Evolutionary conservation across 2,329 filamentous ascomycete species (phyloP).

Genomic region (Curvularia sp.): DNA sequence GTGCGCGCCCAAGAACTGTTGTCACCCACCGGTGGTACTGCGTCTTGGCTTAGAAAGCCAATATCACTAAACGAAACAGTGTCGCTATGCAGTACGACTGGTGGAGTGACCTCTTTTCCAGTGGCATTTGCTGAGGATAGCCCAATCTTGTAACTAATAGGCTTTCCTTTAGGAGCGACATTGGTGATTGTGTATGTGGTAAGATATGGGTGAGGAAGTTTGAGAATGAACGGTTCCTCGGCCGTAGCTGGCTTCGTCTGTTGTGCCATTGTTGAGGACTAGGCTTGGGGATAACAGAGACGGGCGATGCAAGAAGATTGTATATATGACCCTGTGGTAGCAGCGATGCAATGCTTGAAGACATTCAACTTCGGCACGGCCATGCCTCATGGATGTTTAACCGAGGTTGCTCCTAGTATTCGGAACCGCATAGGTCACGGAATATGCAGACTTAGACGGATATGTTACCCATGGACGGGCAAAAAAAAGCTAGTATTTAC

Average conservation of each 20-base stretch:
- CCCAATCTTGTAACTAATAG: slow-evolving; percentile 30
- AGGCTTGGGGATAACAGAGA: slow-evolving; percentile 6
- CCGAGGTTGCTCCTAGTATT: slow-evolving; percentile 36
- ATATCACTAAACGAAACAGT: slow-evolving; percentile 42
- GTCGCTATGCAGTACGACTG: slow-evolving; percentile 39
- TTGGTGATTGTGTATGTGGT: slow-evolving; percentile 45
- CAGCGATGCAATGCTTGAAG: slow-evolving; percentile 19
- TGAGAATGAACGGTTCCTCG: slow-evolving; percentile 39
- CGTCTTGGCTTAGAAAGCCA: slow-evolving; percentile 33
- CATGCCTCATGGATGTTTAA: slow-evolving; percentile 20
- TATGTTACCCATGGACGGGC: slow-evolving; percentile 24
- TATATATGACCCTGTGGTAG: slow-evolving; percentile 15
- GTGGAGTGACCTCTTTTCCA: slow-evolving; percentile 33
- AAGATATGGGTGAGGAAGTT: slow-evolving; percentile 50
- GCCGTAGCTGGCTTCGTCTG: slow-evolving; percentile 22
- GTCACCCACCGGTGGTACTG: slow-evolving; percentile 39
- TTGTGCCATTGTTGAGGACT: slow-evolving; percentile 30
- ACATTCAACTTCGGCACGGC: slow-evolving; percentile 13
- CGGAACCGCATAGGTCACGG: slow-evolving; percentile 17
- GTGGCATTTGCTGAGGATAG: slow-evolving; percentile 29
- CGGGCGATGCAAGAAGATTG: slow-evolving; percentile 1
- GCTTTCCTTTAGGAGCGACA: slow-evolving; percentile 29
- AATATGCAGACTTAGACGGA: slow-evolving; percentile 38
- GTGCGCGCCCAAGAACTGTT: slow-evolving; percentile 56
- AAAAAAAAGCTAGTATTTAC: slow-evolving; percentile 9